phyloP scores from a whole-genome alignment of 164 flowering plant genomes.

The Berberis vulgaris region DNA sequence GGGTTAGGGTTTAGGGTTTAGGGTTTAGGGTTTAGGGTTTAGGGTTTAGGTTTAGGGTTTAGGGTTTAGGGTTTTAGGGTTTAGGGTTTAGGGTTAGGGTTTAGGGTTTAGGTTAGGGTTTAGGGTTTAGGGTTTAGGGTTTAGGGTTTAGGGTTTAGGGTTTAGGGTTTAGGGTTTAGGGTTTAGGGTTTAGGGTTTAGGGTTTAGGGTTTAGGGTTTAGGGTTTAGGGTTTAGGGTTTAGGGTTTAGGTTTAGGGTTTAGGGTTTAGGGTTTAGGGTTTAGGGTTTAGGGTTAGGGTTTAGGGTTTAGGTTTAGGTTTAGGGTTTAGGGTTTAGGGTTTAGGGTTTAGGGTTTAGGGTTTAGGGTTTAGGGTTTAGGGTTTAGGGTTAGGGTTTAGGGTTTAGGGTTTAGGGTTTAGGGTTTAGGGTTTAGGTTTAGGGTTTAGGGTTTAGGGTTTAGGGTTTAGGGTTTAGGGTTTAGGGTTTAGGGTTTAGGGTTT shows the following conservation, averaged over 20 bases:
- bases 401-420: constrained; percentile 7
- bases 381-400: constrained; percentile 2
- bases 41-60: constrained; percentile 7
- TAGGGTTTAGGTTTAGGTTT: constrained; percentile 4
- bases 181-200: constrained; percentile 6
- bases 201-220: constrained; percentile 6
- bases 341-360: background rate
- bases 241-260: constrained; percentile 6
- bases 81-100: too few species aligned
- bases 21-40: constrained; percentile 7
- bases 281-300: constrained; percentile 6
- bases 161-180: constrained; percentile 6
- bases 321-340: background rate
- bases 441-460: too few species aligned
- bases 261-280: constrained; percentile 6
- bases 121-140: too few species aligned
- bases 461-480: constrained; percentile 7
- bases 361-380: background rate
- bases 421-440: constrained; percentile 3
- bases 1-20: constrained; percentile 6
- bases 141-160: constrained; percentile 7
- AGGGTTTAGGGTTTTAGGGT: constrained; percentile 5
- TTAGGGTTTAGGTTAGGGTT: too few species aligned
- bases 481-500: constrained; percentile 6
- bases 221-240: constrained; percentile 7